Conservation (phyloP, 2,329 filamentous ascomycete species). For the Tolypocladium ovalisporum region DNA sequence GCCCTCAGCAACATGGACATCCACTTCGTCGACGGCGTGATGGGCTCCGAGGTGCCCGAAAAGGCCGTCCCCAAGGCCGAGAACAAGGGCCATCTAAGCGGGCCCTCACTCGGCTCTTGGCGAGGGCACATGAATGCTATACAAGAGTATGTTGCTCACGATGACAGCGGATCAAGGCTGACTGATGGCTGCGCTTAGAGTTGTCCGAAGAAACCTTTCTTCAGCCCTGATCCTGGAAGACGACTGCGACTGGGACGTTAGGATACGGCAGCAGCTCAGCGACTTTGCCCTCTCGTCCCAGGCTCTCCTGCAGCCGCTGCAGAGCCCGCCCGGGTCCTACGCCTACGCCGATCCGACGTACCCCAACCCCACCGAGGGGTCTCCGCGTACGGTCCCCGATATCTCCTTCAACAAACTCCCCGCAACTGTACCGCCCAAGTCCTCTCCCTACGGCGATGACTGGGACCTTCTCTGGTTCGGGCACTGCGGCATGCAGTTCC, state of each 20-base stretch:
- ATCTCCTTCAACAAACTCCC: conserved; percentile 12
- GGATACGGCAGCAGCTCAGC: conserved; percentile 34
- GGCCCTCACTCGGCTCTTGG: conserved; percentile 22
- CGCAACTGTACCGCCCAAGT: conserved; percentile 4
- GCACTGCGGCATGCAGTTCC: conserved; percentile 30
- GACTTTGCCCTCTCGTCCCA: conserved; percentile 25
- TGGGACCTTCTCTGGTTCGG: conserved; percentile 44
- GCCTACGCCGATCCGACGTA: conserved; percentile 15
- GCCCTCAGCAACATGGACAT: conserved; percentile 32
- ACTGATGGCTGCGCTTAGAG: conserved; percentile 8
- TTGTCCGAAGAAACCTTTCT: conserved; percentile 32
- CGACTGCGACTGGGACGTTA: conserved; percentile 46
- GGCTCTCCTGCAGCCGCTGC: conserved; percentile 21
- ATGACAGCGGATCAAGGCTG: background rate
- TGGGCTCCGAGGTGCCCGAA: conserved; percentile 24
- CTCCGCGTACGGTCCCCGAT: conserved; percentile 3
- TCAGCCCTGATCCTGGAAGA: conserved; percentile 45
- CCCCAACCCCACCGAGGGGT: conserved; percentile 4
- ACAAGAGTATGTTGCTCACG: conserved; percentile 9
- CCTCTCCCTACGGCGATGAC: conserved; percentile 35
- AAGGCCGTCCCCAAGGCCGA: conserved; percentile 22
- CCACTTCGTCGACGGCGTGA: conserved; percentile 34
- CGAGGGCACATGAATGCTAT: conserved; percentile 27
- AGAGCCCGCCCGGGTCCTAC: conserved; percentile 4
- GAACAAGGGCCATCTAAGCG: conserved; percentile 17